Base-by-base conservation (phyloP, 1,284 basidiomycete genomes). In the Thecaphora thlaspeos region DNA sequence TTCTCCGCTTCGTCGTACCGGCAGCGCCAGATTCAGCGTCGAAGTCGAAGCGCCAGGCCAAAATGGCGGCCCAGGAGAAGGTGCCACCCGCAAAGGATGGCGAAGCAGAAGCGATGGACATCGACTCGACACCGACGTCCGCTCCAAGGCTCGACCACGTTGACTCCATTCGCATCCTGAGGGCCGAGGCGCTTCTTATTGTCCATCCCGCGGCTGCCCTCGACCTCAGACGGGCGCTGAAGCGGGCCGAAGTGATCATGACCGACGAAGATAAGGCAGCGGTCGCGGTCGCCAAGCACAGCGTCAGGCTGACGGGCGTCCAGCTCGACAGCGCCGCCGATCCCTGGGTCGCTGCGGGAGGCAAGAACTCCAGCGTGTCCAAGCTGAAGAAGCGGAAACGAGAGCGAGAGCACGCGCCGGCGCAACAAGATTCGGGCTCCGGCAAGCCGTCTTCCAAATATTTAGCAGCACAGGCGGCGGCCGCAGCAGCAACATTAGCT, bases 311-410 rank as follows among this genome's bases (percentile, higher is more conserved):
- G 8, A 51, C 50, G 12, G 61, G 56, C 0, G 49, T 23, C 23
- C 56, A 52, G 19, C 54, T 72, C 24, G 51, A 57, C 21, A 68
- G 48, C 15, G 56, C 70, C 9, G 64, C 68, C 9, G 54, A 61
- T 23, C 59, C 67, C 2, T 54, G 61, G 48, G 46, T 71, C 1
- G 63, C 70, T 8, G 63, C 63, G 18, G 68, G 66, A n/a, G 59
- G 52, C 15, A 61, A 53, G 34, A 60, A 61, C 39, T 48, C 51
- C 42, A 42, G 53, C 18, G 30, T 51, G 3, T 66, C 63, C 4
- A 61, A 49, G 30, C 50, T 61, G 10, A 55, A 61, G 38, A 57
- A 48, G 46, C 49, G 48, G 21, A 46, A 38, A 19, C 37, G 18
- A 19, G 15, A n/a, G n/a, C n/a, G n/a, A n/a, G n/a, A n/a, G n/a